A percentile compares a stretch with the other conserved stretches of the same genome.
These are phyloP conservation scores for Avicennia marina DNA, from an alignment of 257 asterid species.

Conservation along the genomic window DNA sequence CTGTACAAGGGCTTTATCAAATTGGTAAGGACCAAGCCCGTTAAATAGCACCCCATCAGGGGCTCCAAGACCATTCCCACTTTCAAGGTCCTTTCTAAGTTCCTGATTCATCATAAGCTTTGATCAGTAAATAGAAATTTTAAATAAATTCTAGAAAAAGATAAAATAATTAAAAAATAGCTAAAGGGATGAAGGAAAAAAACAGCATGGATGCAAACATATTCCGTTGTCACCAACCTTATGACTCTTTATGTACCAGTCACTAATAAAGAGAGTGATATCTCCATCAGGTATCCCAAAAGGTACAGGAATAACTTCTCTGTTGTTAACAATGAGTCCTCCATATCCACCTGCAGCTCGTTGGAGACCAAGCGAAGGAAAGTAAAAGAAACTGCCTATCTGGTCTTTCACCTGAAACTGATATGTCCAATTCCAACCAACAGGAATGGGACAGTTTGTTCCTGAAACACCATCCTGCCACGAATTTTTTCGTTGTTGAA, in stretches of 20 bases:
- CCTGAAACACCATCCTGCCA: slow-evolving; percentile 98
- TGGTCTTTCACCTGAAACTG: slow-evolving; percentile 94
- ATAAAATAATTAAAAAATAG: background rate
- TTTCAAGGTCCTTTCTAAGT: slow-evolving; percentile 56
- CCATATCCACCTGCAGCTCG: slow-evolving; percentile 88
- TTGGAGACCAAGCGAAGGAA: slow-evolving; percentile 71
- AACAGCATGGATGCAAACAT: background rate
- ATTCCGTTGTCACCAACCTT: slow-evolving; percentile 82
- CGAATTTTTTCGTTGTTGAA: slow-evolving; percentile 76
- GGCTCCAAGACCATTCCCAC: slow-evolving; percentile 62
- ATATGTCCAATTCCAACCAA: slow-evolving; percentile 98
- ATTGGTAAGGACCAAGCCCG: slow-evolving; percentile 86
- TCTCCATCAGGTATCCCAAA: slow-evolving; percentile 78
- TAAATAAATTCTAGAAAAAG: slow-evolving; percentile 13
- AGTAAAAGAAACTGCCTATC: slow-evolving; percentile 93
- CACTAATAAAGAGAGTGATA: slow-evolving; percentile 67
- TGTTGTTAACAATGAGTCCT: slow-evolving; percentile 72
- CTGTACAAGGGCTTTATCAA: slow-evolving; percentile 49
- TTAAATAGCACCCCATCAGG: slow-evolving; percentile 79
- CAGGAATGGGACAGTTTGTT: slow-evolving; percentile 90
- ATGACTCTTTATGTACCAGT: slow-evolving; percentile 81
- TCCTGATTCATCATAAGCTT: slow-evolving; percentile 43
- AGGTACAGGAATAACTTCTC: slow-evolving; percentile 79
- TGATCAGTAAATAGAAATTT: slow-evolving; percentile 23
- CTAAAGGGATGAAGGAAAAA: background rate